Evolutionary conservation across 495 filamentous ascomycete genomes (phyloP), one percentile per base, ranked within the genome.

Genomic region (Hypoxylon lenormandii): DNA sequence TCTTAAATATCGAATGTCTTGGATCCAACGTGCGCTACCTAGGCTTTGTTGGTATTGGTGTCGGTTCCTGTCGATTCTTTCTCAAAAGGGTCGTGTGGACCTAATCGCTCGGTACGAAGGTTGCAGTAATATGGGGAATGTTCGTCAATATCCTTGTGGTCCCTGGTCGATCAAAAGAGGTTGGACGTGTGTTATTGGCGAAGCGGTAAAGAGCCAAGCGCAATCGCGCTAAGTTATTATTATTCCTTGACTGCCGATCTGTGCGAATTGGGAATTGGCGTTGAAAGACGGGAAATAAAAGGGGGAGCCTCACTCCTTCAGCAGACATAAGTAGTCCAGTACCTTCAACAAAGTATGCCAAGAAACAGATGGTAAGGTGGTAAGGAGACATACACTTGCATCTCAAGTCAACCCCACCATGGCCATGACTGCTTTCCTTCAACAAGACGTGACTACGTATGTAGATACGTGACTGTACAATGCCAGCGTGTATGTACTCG

Each of bases 101-200:
- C 51, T 62, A 21, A 56, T 13, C 51, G 56, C 45, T 60, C 22
- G 38, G 38, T 42, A 56, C 63, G 28, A 54, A 71, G 56, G 68
- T 62, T 63, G 53, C 62, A 63, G 40, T 59, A 63, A 54, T 49
- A 71, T 66, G 68, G 62, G 63, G 68, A 66, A 66, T 65, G 60
- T 60, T 54, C 26, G 46, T 70, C 56, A 62, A 52, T 60, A 71
- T 63, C 68, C 68, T 47, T 71, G 58, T 36, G 38, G 47, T 62
- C 58, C 38, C 59, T 59, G 28, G 56, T 22, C 22, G 62, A 71
- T 66, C 68, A 66, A 66, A 71, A 63, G 38, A 58, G 47, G 57
- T 63, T 63, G 4, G 19, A 37, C 28, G 52, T 46, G 62, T 36
- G 23, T 58, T 47, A 66, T 71, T 71, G 68, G 68, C 36, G 46